A percentile compares a stretch with the other conserved stretches of the same genome.
phyloP scores from a whole-genome alignment of 2,329 filamentous ascomycete species.

The Trichothecium roseum region DNA sequence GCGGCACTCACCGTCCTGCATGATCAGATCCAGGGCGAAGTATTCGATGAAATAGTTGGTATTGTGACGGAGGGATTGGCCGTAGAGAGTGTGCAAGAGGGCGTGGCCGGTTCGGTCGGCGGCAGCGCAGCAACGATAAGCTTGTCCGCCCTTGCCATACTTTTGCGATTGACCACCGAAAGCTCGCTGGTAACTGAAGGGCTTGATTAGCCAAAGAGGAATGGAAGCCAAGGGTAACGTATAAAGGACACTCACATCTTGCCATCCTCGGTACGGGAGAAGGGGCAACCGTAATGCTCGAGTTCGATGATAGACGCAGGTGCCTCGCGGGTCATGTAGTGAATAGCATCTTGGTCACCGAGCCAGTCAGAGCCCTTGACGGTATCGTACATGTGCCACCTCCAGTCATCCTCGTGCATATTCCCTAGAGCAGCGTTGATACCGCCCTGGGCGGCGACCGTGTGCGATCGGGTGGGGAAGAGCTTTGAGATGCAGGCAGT shows the following conservation, averaged over 20 bases:
- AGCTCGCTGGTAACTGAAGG: conserved; percentile 83
- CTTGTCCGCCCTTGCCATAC: conserved; percentile 93
- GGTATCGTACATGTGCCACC: conserved; percentile 99
- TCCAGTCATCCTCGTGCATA: conserved; percentile 98
- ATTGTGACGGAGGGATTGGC: conserved; percentile 92
- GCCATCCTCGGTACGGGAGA: conserved; percentile 91
- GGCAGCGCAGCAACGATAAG: conserved; percentile 92
- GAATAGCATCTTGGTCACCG: conserved; percentile 93
- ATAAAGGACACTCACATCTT: conserved; percentile 56
- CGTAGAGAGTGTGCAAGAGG: conserved; percentile 95
- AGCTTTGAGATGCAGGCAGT: conserved; percentile 82
- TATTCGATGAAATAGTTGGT: conserved; percentile 99
- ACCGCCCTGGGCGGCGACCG: conserved; percentile 71
- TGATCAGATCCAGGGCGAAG: conserved; percentile 93
- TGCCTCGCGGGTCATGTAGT: conserved; percentile 97
- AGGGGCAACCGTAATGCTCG: conserved; percentile 95
- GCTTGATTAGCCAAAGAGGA: conserved; percentile 8
- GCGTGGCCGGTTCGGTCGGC: conserved; percentile 96
- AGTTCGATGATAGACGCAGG: conserved; percentile 87
- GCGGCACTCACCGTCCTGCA: conserved; percentile 94
- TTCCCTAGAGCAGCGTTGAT: conserved; percentile 86
- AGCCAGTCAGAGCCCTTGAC: conserved; percentile 98
- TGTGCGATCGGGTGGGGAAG: conserved; percentile 78
- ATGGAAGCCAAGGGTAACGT: too few species aligned
- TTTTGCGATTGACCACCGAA: conserved; percentile 97